Base-by-base conservation (phyloP, 2,329 filamentous ascomycete genomes). In the Zymoseptoria ardabiliae region DNA sequence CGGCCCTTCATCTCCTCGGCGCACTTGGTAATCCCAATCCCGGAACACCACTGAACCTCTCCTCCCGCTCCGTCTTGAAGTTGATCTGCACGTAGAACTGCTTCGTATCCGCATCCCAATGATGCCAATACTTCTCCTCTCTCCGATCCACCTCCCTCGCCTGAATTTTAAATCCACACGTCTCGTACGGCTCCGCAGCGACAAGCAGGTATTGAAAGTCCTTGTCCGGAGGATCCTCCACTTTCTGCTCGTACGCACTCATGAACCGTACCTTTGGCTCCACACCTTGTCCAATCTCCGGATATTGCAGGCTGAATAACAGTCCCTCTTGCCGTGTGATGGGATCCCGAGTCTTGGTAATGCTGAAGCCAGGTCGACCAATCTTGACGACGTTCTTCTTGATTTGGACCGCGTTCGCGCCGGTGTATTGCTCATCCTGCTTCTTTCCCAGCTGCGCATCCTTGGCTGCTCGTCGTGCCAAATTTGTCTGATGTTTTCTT, bases 51-150 rank as follows among this genome's bases (percentile, higher is more conserved):
- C 80, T 84, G 68, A 85, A 97, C 61, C 91, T 82, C 81, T 97
- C 93, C 77, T 97, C 94, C 64, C 94, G 85, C 80, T 99, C 94
- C 48, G 94, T 97, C 84, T 97, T 94, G 78, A 97, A 99, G 81
- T 97, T 89, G 65, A 99, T 83, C 80, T 97, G 94, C 49, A 97
- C 84, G 90, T 91, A 97, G 73, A 95, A 99, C 79, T 97, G 93
- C 81, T 95, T 96, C 64, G 88, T 86, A 74, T 99, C 94, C 61
- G 88, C 87, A 76, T 99, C 94, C 81, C 92, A 99, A 86, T 92
- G 97, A 57, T 85, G 88, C 83, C 93, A 99, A 75, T 92, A 94
- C 70, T 87, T 84, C 59, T 90, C 92, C 66, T 95, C 91, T 22
- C 89, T 83, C 69, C 91, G 85, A 77, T 99, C 94, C 61, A 99